Conservation (phyloP, 208 protist genomes). For the Leishmania martiniquensis region DNA sequence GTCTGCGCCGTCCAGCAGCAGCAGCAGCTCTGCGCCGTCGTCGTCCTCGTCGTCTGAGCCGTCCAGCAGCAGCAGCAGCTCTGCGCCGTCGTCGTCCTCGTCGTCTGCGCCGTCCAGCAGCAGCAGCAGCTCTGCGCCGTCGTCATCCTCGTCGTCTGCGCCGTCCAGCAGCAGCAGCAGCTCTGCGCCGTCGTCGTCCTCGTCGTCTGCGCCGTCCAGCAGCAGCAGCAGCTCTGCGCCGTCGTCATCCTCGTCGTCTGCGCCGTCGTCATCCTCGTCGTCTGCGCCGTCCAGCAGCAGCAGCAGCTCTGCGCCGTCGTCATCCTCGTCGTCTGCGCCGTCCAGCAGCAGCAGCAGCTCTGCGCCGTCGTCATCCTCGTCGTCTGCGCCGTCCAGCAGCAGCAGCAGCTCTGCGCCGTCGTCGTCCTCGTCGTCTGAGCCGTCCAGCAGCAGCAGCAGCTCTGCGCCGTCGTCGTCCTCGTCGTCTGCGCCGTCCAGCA, state of each 20-base stretch:
- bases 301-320: background rate
- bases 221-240: too few relatives aligned
- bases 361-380: background rate
- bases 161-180: constrained; percentile 1
- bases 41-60: background rate
- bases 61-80: constrained; percentile 3
- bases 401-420: background rate
- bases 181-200: background rate
- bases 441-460: constrained; percentile 3
- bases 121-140: background rate
- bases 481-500: too few relatives aligned
- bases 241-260: too few relatives aligned
- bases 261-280: background rate
- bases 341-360: background rate
- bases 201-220: background rate
- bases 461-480: background rate
- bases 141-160: background rate
- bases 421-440: background rate
- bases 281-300: constrained; percentile 1
- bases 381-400: background rate
- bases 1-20: background rate
- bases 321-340: background rate
- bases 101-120: background rate
- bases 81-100: background rate
- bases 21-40: background rate